Base-by-base conservation (phyloP, 257 asterid species). In the Solanum raphanifolium region DNA sequence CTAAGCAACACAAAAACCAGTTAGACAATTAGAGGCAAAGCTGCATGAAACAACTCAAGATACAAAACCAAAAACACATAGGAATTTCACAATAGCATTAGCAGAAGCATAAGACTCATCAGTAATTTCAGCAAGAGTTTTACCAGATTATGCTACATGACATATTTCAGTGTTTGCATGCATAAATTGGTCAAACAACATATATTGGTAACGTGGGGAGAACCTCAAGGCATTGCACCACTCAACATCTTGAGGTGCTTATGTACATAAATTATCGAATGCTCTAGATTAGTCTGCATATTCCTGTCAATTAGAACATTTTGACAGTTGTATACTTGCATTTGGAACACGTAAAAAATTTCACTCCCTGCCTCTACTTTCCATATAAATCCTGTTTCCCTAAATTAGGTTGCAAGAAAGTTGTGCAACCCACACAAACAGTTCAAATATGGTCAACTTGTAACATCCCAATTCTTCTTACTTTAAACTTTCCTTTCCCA, bases 1-100 rank as follows among this genome's bases (percentile, higher is more conserved):
- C 88, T 89, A 88, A 86, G 87, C 78, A 43, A 73, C 88, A 83
- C 25, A 43, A 48, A 46, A 27, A 46, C 20, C 86, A 82, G 66
- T 48, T 29, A 29, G 27, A 82, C 31, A 82, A 82, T 48, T 31
- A 48, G 85, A 82, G 41, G 18, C 29, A 5, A 48, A 46, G 85
- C 87, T 38, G 66, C 48, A 48, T 34, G 68, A 88, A 48, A 78
- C 62, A 39, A 89, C 55, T 58, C 10, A 27, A 38, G 31, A 62
- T 29, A 71, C 73, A 85, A 48, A 87, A 86, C 87, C 74, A 52
- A 68, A 66, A 81, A 32, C 87, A 29, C 15, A 60, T 43, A 52
- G 71, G 84, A 68, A 78, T 13, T 13, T 41, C 65, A 25, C n/a
- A 76, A 39, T 76, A 76, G 83, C 35, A 39, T 25, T 78, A 39